These are phyloP conservation scores for Liquidambar formosana DNA, from an alignment of 164 flowering plant species.

Conservation along the genomic window DNA sequence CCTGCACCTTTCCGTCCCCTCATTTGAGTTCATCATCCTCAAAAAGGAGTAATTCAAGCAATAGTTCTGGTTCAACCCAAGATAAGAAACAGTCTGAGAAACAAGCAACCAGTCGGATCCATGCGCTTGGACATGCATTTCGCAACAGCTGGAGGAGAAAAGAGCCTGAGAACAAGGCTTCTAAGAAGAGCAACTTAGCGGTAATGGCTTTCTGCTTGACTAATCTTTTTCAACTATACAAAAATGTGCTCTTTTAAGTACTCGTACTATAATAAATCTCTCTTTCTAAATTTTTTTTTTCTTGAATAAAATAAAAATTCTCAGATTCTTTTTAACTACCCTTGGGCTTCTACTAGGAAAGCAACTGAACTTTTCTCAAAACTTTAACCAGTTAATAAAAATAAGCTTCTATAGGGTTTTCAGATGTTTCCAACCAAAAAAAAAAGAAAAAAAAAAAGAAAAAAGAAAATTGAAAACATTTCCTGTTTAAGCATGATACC, in stretches of 20 bases:
- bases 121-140: constrained; percentile 67
- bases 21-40: constrained; percentile 20
- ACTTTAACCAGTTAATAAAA: background rate
- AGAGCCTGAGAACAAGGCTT: constrained; percentile 43
- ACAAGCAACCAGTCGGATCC: constrained; percentile 47
- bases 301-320: background rate
- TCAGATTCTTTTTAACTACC: too few species aligned
- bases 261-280: background rate
- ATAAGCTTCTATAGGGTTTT: background rate
- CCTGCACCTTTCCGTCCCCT: constrained; percentile 39
- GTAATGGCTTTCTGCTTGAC: constrained; percentile 31
- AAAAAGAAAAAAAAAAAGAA: too few species aligned
- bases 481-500: background rate
- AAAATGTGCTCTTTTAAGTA: background rate
- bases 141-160: constrained; percentile 86
- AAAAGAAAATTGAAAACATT: too few species aligned
- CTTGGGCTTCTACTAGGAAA: background rate
- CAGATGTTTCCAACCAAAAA: too few species aligned
- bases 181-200: constrained; percentile 52
- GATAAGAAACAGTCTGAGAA: constrained; percentile 60
- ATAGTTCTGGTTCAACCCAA: constrained; percentile 12
- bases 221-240: background rate
- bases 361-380: background rate
- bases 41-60: constrained; percentile 20
- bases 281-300: too few species aligned